Conservation (phyloP, 2,329 filamentous ascomycete genomes). For the Colletotrichum tofieldiae region DNA sequence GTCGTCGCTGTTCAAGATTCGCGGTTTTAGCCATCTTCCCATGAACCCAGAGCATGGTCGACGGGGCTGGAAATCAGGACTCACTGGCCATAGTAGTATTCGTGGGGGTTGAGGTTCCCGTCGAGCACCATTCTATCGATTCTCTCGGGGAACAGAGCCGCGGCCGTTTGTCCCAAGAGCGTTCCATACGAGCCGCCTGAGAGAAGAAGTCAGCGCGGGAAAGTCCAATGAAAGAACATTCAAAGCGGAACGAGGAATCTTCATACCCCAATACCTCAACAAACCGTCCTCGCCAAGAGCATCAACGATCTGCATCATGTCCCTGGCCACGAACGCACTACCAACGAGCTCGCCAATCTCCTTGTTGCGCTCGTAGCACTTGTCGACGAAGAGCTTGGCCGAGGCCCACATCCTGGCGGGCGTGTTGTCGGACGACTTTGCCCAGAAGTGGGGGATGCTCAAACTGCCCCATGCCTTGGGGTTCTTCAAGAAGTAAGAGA, state of each 20-base stretch:
- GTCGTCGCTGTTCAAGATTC: slow-evolving; percentile 43
- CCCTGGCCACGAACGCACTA: slow-evolving; percentile 60
- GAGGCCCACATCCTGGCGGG: slow-evolving; percentile 47
- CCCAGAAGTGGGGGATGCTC: slow-evolving; percentile 5
- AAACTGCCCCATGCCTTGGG: background rate
- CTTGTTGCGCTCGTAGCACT: slow-evolving; percentile 45
- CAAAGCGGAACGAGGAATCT: background rate
- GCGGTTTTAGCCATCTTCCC: background rate
- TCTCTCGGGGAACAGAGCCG: slow-evolving; percentile 58
- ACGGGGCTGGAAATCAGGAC: background rate
- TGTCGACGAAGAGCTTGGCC: slow-evolving; percentile 42
- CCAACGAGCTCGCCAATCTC: slow-evolving; percentile 55
- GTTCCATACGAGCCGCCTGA: slow-evolving; percentile 58
- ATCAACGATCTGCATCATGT: slow-evolving; percentile 60
- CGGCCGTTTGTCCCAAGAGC: slow-evolving; percentile 54
- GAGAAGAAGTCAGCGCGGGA: no score
- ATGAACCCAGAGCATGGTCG: background rate
- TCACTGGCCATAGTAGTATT: slow-evolving; percentile 50
- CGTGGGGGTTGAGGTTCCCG: slow-evolving; percentile 51
- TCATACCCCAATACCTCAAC: slow-evolving; percentile 57
- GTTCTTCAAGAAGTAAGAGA: background rate
- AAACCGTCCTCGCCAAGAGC: slow-evolving; percentile 57
- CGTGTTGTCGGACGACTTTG: slow-evolving; percentile 36
- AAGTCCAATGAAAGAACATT: background rate
- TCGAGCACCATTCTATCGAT: slow-evolving; percentile 53